phyloP scores from a whole-genome alignment of 164 flowering plant species.

The Protea cynaroides region DNA sequence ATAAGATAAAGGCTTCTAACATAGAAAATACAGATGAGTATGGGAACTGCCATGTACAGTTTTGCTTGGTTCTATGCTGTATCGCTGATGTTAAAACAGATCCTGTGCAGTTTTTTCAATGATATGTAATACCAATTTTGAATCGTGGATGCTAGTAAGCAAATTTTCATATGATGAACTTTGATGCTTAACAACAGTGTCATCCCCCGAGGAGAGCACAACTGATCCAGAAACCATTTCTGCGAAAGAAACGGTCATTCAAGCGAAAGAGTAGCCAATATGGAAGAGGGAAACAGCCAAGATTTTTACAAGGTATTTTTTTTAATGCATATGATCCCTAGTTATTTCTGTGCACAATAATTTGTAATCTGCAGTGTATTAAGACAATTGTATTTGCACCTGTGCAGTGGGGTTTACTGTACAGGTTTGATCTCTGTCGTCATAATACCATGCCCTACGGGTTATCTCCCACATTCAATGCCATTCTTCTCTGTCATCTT shows the following conservation, averaged over 20 bases:
- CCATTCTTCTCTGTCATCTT: too few species aligned
- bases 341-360: too few species aligned
- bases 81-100: neutral
- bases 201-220: slow-evolving; percentile 47
- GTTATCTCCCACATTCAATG: too few species aligned
- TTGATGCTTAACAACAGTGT: slow-evolving; percentile 27
- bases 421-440: too few species aligned
- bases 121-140: neutral
- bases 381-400: too few species aligned
- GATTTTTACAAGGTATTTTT: slow-evolving; percentile 37
- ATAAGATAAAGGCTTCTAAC: too few species aligned
- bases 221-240: slow-evolving; percentile 33
- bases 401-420: too few species aligned
- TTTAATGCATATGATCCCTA: neutral
- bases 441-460: too few species aligned
- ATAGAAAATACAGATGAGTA: too few species aligned
- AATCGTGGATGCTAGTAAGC: neutral
- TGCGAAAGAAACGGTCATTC: slow-evolving; percentile 59
- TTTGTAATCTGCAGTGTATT: too few species aligned
- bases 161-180: slow-evolving; percentile 1
- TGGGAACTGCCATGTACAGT: too few species aligned
- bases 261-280: slow-evolving; percentile 39
- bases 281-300: slow-evolving; percentile 48
- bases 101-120: neutral
- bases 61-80: too few species aligned